Percentiles rank a stretch among this genome's conserved stretches.
Evolutionary conservation across 2,329 filamentous ascomycete genomes (phyloP).

Genomic region (Alternaria sp.): DNA sequence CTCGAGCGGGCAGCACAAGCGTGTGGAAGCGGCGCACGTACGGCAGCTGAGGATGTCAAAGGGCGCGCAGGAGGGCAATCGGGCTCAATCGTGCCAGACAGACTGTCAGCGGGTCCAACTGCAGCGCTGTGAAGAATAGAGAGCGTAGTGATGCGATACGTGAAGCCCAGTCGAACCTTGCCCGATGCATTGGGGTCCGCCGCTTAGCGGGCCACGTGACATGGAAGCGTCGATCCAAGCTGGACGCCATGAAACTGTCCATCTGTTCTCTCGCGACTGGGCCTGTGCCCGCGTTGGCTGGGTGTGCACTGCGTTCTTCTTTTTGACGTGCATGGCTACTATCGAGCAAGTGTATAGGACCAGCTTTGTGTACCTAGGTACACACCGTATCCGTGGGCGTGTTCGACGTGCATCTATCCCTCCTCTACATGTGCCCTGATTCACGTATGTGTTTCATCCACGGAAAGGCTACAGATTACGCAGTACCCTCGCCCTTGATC

Average conservation of each 20-base stretch:
- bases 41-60: constrained; percentile 24
- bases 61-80: constrained; percentile 34
- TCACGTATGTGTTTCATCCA: not conserved
- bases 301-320: not conserved
- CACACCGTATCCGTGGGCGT: not conserved
- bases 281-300: not conserved
- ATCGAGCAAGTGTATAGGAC: not conserved
- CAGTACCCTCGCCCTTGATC: not conserved
- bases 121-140: constrained; percentile 48
- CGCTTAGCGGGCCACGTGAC: constrained; percentile 27
- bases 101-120: constrained; percentile 29
- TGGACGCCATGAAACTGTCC: constrained; percentile 10
- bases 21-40: constrained; percentile 39
- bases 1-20: constrained; percentile 30
- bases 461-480: not conserved
- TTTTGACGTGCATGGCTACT: not conserved
- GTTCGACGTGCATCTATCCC: not conserved
- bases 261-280: constrained; percentile 5
- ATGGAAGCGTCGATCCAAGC: constrained; percentile 8
- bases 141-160: constrained; percentile 45
- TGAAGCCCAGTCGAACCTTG: constrained; percentile 21
- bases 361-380: not conserved
- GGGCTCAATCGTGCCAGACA: constrained; percentile 41
- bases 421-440: not conserved
- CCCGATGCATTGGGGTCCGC: constrained; percentile 12